Base-by-base conservation (phyloP, 352 stramenopile genomes). In the Phytophthora quininea region DNA sequence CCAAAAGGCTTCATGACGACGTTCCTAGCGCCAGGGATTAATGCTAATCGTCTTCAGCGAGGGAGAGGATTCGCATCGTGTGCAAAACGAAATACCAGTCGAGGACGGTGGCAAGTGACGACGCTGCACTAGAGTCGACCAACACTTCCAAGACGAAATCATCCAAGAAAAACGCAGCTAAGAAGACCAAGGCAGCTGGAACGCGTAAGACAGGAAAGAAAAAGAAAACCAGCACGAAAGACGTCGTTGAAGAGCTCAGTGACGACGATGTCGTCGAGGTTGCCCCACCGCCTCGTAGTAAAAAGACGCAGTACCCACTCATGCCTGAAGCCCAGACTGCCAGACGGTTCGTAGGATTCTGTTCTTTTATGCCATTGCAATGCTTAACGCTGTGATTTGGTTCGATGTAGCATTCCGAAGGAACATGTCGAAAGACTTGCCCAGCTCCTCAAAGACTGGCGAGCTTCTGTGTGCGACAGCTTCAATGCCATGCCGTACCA, bases 401-500 rank as follows among this genome's bases (percentile, higher is more conserved):
- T 3, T 42, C 37, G 24, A 29, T 53, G 40, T 64, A 93, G 88
- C 51, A 91, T 96, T 42, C 81, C 88, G 24, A 62, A 81, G 43
- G 54, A 78, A 9, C 85, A 96, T 50, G 85, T 89, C 12, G 84
- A 93, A 47, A 73, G 84, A 19, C 63, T 96, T 35, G 84, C 84
- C 2, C 88, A 95, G 48, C 58, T 96, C 19, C 72, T 96, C 11
- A 94, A 95, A 67, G 88, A 96, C 64, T 96, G 88, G 88, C 85
- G 88, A 51, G 88, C 86, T 27, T 93, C 77, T 49, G 86, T 95
- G 11, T 96, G 88, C 57, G 88, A 96, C 68, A 93, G 80, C 54
- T 87, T 89, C 37, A 92, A 93, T 54, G 70, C 90, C 37, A 96
- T 96, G 88, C 88, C 88, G 53, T 96, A 96, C 52, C 88, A 96